Evolutionary conservation across 495 filamentous ascomycete genomes (phyloP).

Genomic region (Opeltia flavorubescens): DNA sequence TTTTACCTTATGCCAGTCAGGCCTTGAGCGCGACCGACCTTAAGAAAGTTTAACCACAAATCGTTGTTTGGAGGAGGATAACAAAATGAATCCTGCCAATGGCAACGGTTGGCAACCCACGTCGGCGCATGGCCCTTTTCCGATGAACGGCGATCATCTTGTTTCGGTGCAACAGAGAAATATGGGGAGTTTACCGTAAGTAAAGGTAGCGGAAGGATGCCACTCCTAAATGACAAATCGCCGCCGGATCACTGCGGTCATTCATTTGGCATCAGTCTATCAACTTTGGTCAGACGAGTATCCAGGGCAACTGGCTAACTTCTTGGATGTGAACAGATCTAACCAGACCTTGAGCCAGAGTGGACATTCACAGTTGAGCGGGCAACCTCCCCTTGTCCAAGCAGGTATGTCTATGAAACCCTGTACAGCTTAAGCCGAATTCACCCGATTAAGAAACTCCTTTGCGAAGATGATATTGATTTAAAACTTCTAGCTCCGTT

Average conservation of each 20-base stretch:
- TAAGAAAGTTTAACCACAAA: too few relatives aligned
- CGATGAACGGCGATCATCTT: conserved; percentile 9
- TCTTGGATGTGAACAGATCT: conserved; percentile 13
- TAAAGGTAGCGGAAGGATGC: too few relatives aligned
- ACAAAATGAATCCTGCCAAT: conserved; percentile 14
- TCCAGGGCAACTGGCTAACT: too few relatives aligned
- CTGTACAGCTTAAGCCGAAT: conserved; percentile 2
- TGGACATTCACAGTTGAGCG: conserved; percentile 32
- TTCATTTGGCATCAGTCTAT: too few relatives aligned
- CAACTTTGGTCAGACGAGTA: too few relatives aligned
- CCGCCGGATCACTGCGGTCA: not conserved
- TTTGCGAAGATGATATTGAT: not conserved
- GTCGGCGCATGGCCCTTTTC: conserved; percentile 9
- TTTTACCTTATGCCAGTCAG: too few relatives aligned
- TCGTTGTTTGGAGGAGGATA: too few relatives aligned
- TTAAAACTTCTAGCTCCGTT: conserved; percentile 13
- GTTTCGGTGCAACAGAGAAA: conserved; percentile 15
- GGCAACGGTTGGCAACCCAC: conserved; percentile 16
- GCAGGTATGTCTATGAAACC: conserved; percentile 26
- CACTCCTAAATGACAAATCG: not conserved
- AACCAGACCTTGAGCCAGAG: conserved; percentile 26
- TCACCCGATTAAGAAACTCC: conserved; percentile 12
- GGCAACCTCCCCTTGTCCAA: conserved; percentile 35
- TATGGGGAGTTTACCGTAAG: conserved; percentile 18
- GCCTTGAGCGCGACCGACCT: too few relatives aligned